Base-by-base conservation (phyloP, 2,329 filamentous ascomycete genomes). In the Scedosporium minutisporum region DNA sequence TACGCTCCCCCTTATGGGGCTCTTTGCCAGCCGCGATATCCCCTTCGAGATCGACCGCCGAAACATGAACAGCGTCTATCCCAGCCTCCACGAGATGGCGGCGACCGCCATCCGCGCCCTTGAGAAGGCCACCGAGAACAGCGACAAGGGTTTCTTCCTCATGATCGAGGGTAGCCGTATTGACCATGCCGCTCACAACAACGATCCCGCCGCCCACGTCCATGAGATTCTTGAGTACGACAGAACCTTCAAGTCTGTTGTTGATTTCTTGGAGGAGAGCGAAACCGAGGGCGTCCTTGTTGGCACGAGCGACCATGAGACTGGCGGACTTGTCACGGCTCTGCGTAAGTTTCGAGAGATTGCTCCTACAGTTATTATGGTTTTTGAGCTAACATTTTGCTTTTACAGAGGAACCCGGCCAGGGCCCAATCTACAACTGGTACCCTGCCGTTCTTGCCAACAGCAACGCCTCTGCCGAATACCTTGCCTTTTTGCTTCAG, bases 151-250 rank as follows among this genome's bases (percentile, higher is more conserved):
- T 4, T 99, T 97, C 80, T 99, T 99, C 76, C 80, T 99, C 68
- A 96, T 99, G 93, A 96, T 99, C 65, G 95, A 99, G 75, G 95
- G 93, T 4, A 96, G 91, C 69, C 84, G 95, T 51, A 97, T 99
- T 69, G 95, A 99, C 70, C 95, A 99, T 72, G 93, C 95, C 3
- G 95, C 92, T 6, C 90, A 95, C 71, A 84, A 83, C 66, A 95
- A 95, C 68, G 90, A 95, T 68, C 90, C 90, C 0, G 90, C 88
- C 9, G 89, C 90, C 0, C 90, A 95, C 70, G 90, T 93, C 10
- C 87, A 90, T 68, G 95, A 99, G 75, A 93, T 99, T 0, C 80
- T 97, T n/a, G 93, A 92, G 60, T 99, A 96, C 69, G 95, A 99
- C 79, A 86, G 84, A 73, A 83, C 95, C 1, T 96, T 99, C 75